A percentile compares a stretch with the other conserved stretches of the same genome.
Evolutionary conservation across 1,284 basidiomycete genomes (phyloP).

Genomic region (Puccinia novopanici): DNA sequence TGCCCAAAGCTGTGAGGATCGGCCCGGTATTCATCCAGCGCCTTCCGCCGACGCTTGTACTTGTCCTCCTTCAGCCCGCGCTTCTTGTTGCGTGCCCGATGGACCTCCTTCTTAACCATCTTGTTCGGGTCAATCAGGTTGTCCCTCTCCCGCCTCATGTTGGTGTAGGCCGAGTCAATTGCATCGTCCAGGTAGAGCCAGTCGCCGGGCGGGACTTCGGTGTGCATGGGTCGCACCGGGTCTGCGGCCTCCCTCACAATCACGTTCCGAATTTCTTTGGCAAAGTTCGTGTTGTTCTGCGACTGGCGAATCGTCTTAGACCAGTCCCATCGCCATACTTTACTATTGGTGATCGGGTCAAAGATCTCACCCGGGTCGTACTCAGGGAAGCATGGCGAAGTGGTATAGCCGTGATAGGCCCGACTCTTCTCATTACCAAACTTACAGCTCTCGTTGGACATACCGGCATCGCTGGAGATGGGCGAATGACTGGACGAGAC

Average conservation of each 20-base stretch:
- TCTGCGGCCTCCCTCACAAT: slow-evolving; percentile 36
- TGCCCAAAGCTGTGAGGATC: slow-evolving; percentile 21
- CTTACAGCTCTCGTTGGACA: slow-evolving; percentile 3
- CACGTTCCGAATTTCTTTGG: slow-evolving; percentile 46
- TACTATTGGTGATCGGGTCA: slow-evolving; percentile 22
- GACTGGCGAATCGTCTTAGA: slow-evolving; percentile 45
- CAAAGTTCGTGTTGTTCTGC: slow-evolving; percentile 43
- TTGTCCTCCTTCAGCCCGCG: slow-evolving; percentile 45
- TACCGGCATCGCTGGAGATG: neutral
- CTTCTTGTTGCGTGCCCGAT: slow-evolving; percentile 46
- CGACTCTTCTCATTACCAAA: slow-evolving; percentile 43
- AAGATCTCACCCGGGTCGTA: slow-evolving; percentile 15
- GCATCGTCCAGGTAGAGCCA: slow-evolving; percentile 47
- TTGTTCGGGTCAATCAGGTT: slow-evolving; percentile 40
- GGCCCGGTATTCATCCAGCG: slow-evolving; percentile 29
- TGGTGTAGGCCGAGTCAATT: slow-evolving; percentile 43
- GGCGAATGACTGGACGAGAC: slow-evolving; percentile 28
- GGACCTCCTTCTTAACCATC: slow-evolving; percentile 49
- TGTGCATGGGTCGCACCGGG: slow-evolving; percentile 35
- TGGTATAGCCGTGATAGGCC: slow-evolving; percentile 45
- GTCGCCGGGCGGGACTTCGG: slow-evolving; percentile 31
- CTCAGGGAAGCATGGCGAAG: slow-evolving; percentile 44
- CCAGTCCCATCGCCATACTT: slow-evolving; percentile 47
- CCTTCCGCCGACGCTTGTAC: slow-evolving; percentile 35
- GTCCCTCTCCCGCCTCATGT: slow-evolving; percentile 46